Conservation (phyloP, 495 filamentous ascomycete genomes). For the Aspergillus biplanus region DNA sequence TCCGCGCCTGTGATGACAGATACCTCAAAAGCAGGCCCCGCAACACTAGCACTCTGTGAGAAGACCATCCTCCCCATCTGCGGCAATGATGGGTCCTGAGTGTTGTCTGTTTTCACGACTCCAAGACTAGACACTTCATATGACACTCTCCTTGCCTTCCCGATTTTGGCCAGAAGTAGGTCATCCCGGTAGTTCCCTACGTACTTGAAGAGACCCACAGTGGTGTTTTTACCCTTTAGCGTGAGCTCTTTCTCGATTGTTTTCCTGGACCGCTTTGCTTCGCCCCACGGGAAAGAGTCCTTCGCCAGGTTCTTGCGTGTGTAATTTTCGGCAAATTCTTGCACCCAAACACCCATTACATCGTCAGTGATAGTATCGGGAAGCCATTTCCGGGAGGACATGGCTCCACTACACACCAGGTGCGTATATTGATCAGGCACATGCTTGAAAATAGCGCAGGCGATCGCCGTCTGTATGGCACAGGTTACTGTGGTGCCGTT, state of each 20-base stretch:
- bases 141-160: slow-evolving; percentile 33
- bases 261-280: slow-evolving; percentile 37
- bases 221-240: slow-evolving; percentile 37
- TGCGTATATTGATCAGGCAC: slow-evolving; percentile 29
- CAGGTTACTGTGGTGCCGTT: slow-evolving; percentile 44
- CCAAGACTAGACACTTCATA: slow-evolving; percentile 54
- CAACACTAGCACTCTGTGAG: slow-evolving; percentile 50
- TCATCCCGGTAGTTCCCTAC: slow-evolving; percentile 36
- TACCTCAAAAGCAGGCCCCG: slow-evolving; percentile 40
- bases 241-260: slow-evolving; percentile 33
- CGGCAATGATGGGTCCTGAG: slow-evolving; percentile 26
- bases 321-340: slow-evolving; percentile 29
- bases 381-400: slow-evolving; percentile 42
- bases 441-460: slow-evolving; percentile 37
- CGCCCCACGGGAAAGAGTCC: slow-evolving; percentile 38
- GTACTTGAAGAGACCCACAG: slow-evolving; percentile 42
- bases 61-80: slow-evolving; percentile 43
- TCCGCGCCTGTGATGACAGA: slow-evolving; percentile 46
- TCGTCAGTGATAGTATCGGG: slow-evolving; percentile 37
- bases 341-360: slow-evolving; percentile 44
- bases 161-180: slow-evolving; percentile 38
- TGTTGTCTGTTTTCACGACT: slow-evolving; percentile 29
- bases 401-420: slow-evolving; percentile 28
- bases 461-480: slow-evolving; percentile 37
- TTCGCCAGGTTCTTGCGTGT: slow-evolving; percentile 15